These are phyloP conservation scores for Ascochyta viciae-villosae DNA, from an alignment of 2,329 filamentous ascomycete species.

Conservation along the genomic window DNA sequence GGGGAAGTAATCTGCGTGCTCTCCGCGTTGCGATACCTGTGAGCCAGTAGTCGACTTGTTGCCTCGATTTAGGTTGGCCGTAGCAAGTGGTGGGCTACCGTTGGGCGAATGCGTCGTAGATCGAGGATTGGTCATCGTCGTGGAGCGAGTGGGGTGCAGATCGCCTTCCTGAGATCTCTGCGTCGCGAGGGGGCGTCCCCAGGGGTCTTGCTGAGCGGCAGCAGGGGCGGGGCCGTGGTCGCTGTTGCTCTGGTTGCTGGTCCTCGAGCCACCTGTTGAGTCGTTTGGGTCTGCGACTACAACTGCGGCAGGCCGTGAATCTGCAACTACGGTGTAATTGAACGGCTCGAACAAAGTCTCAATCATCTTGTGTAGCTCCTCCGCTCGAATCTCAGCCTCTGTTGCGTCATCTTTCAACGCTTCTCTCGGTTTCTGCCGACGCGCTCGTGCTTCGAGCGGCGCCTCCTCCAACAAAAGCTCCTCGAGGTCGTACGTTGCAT, in stretches of 20 bases:
- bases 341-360: constrained; percentile 94
- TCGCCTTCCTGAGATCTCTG: constrained; percentile 48
- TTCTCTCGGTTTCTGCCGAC: constrained; percentile 92
- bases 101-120: constrained; percentile 57
- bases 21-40: constrained; percentile 45
- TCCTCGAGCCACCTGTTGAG: constrained; percentile 36
- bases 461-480: constrained; percentile 93
- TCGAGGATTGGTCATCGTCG: constrained; percentile 43
- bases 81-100: constrained; percentile 55
- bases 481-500: constrained; percentile 96
- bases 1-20: constrained; percentile 47
- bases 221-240: constrained; percentile 43
- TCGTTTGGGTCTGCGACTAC: constrained; percentile 40
- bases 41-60: constrained; percentile 32
- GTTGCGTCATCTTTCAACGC: constrained; percentile 93
- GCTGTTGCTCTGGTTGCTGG: constrained; percentile 46
- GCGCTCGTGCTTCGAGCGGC: constrained; percentile 87
- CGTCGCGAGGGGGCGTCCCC: constrained; percentile 39
- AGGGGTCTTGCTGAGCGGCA: constrained; percentile 42
- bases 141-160: constrained; percentile 46
- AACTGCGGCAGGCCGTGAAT: constrained; percentile 64
- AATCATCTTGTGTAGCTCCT: constrained; percentile 92
- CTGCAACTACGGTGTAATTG: constrained; percentile 86
- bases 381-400: constrained; percentile 90
- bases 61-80: constrained; percentile 26